Conservation (phyloP, 805 yeast genomes). For the Maudiozyma serrabonitensis region DNA sequence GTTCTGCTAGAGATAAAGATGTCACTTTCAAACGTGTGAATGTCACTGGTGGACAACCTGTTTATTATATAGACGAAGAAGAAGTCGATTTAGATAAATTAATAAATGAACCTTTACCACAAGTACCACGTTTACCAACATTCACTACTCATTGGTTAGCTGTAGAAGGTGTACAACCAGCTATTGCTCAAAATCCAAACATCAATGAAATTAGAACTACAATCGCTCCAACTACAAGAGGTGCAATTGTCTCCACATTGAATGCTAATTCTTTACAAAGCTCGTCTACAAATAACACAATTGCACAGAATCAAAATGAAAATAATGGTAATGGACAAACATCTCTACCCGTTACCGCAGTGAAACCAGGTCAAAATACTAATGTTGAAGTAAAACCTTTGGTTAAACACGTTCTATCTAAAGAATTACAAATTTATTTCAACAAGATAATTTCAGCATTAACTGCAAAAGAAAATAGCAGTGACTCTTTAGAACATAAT, state of each 20-base stretch:
- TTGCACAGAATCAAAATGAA: slow-evolving; percentile 12
- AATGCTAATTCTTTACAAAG: slow-evolving; percentile 37
- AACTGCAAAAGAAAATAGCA: slow-evolving; percentile 37
- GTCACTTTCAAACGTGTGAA: slow-evolving; percentile 81
- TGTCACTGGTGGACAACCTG: slow-evolving; percentile 84
- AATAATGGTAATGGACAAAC: slow-evolving; percentile 12
- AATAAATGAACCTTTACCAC: slow-evolving; percentile 89
- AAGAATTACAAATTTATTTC: slow-evolving; percentile 87
- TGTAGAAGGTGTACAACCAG: slow-evolving; percentile 96
- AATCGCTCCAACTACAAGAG: slow-evolving; percentile 70
- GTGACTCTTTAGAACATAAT: slow-evolving; percentile 9
- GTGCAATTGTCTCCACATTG: slow-evolving; percentile 64
- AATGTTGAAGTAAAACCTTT: slow-evolving; percentile 62
- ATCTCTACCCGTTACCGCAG: slow-evolving; percentile 25
- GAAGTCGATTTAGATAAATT: slow-evolving; percentile 91
- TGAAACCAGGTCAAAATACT: slow-evolving; percentile 34
- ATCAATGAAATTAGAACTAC: slow-evolving; percentile 61
- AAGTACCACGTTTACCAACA: slow-evolving; percentile 84
- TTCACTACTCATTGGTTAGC: slow-evolving; percentile 97
- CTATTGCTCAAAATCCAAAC: slow-evolving; percentile 89
- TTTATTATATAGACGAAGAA: slow-evolving; percentile 85
- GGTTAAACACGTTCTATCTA: slow-evolving; percentile 90
- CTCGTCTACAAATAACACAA: slow-evolving; percentile 6
- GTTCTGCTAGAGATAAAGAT: slow-evolving; percentile 37
- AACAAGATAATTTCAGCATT: slow-evolving; percentile 81